Evolutionary conservation across 2,329 filamentous ascomycete species (phyloP).

Genomic region (Pestalotiopsis sp.): DNA sequence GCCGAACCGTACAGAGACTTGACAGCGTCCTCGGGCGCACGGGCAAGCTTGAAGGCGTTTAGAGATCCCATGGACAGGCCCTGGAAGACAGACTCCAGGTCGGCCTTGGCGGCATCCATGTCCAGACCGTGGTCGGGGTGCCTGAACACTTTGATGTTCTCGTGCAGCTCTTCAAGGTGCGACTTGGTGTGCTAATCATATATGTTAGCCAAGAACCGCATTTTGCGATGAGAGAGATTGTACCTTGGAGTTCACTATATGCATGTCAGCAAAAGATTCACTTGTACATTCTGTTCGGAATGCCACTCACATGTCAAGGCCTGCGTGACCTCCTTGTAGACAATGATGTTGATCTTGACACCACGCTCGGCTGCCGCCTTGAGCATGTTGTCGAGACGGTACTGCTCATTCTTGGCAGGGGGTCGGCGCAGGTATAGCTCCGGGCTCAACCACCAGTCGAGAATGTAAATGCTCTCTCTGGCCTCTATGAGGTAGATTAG

Average conservation of each 20-base stretch:
- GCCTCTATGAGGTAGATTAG: constrained; percentile 52
- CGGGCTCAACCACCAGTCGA: constrained; percentile 90
- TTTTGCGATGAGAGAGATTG: constrained; percentile 25
- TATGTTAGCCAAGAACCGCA: neutral
- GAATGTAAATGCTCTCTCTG: constrained; percentile 77
- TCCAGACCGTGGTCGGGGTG: constrained; percentile 88
- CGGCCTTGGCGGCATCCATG: constrained; percentile 65
- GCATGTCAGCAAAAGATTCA: constrained; percentile 16
- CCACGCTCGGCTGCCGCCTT: constrained; percentile 81
- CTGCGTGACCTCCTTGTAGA: constrained; percentile 89
- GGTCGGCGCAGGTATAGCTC: constrained; percentile 87
- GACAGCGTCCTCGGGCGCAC: constrained; percentile 72
- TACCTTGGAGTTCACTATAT: constrained; percentile 43
- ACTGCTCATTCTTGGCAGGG: constrained; percentile 78
- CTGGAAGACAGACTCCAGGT: constrained; percentile 66
- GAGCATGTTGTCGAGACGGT: constrained; percentile 82
- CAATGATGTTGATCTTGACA: constrained; percentile 82
- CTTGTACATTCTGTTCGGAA: constrained; percentile 34
- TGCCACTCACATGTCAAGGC: constrained; percentile 73
- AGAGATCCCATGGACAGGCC: constrained; percentile 34
- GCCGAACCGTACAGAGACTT: constrained; percentile 81
- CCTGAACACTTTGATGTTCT: constrained; percentile 85
- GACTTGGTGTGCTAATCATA: constrained; percentile 72
- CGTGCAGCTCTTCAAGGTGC: constrained; percentile 73
- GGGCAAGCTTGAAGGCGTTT: constrained; percentile 55